These are phyloP conservation scores for Capillidium rhysosporum DNA, from an alignment of 371 early-diverging fungal genomes.

Conservation along the genomic window DNA sequence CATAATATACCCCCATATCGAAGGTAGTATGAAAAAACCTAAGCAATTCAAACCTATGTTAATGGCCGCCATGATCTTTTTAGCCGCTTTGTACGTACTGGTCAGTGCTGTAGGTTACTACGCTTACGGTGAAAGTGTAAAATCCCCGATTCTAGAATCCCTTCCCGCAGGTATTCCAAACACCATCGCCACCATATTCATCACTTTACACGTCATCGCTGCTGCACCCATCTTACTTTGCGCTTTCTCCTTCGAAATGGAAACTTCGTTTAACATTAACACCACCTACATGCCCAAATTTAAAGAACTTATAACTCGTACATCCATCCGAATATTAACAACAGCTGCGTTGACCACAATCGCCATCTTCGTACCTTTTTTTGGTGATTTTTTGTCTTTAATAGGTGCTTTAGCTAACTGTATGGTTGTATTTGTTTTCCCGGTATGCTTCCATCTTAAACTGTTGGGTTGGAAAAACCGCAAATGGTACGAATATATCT, in stretches of 20 bases:
- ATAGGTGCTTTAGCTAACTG: constrained; percentile 62
- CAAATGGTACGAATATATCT: background rate
- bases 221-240: constrained; percentile 63
- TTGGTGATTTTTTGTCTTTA: constrained; percentile 61
- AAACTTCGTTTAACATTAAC: constrained; percentile 9
- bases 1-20: constrained; percentile 39
- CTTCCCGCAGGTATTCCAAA: constrained; percentile 40
- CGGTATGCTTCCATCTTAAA: constrained; percentile 52
- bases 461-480: constrained; percentile 36
- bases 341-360: constrained; percentile 22
- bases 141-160: constrained; percentile 44
- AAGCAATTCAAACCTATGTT: constrained; percentile 48
- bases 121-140: constrained; percentile 42
- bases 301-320: constrained; percentile 30
- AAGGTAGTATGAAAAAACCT: constrained; percentile 28
- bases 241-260: constrained; percentile 49
- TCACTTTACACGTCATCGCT: constrained; percentile 60
- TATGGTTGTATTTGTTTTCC: constrained; percentile 60
- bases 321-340: constrained; percentile 30
- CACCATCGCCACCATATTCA: constrained; percentile 41
- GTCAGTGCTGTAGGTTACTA: constrained; percentile 65
- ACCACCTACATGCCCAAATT: background rate
- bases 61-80: constrained; percentile 41
- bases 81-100: constrained; percentile 47
- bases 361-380: constrained; percentile 54